Percentiles rank a stretch among this genome's conserved stretches.
Conservation (phyloP, 2,329 filamentous ascomycete genomes). For the Cercospora zeina region DNA sequence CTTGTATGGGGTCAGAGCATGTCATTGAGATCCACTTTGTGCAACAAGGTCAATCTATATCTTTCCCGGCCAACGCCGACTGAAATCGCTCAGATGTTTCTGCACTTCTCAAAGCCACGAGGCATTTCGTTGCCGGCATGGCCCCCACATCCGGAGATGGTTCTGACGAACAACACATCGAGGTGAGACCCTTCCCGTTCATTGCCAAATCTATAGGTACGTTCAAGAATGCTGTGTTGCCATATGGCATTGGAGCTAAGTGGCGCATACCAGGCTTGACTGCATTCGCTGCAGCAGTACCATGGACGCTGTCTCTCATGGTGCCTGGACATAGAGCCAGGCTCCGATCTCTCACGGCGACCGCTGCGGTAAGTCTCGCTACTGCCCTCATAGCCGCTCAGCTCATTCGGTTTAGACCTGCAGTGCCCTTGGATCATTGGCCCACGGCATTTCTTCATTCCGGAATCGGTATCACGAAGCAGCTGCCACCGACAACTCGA, state of each 20-base stretch:
- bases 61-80: not conserved
- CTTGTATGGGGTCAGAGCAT: not conserved
- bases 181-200: not conserved
- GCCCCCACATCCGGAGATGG: not conserved
- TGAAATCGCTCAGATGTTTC: not conserved
- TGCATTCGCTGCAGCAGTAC: not conserved
- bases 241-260: not conserved
- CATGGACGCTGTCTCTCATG: not conserved
- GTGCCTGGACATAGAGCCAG: not conserved
- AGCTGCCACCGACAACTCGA: not conserved
- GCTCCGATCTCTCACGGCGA: not conserved
- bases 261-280: not conserved
- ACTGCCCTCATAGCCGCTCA: not conserved
- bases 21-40: not conserved
- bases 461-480: not conserved
- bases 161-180: not conserved
- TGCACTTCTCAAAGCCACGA: not conserved
- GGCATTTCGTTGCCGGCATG: not conserved
- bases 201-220: not conserved
- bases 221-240: not conserved
- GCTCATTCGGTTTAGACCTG: not conserved
- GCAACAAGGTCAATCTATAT: not conserved
- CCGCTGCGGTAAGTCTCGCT: not conserved
- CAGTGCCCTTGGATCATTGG: not conserved
- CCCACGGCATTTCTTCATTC: not conserved